Base-by-base conservation (phyloP, 805 yeast genomes). In the Kuraishia hungarica region DNA sequence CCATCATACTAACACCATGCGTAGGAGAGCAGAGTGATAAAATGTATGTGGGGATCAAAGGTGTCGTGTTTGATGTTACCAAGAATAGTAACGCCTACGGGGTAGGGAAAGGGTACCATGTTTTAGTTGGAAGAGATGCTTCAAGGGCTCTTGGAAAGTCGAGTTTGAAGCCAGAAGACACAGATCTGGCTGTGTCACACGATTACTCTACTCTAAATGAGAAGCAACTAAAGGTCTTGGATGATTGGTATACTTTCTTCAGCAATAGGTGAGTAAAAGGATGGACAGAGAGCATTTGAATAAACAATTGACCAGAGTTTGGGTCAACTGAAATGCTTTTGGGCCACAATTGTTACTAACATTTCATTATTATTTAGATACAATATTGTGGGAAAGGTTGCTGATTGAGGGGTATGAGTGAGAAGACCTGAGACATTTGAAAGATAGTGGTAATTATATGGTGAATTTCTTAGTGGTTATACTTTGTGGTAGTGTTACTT, bases 31-130 rank as follows among this genome's bases (percentile, higher is more conserved):
- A 72, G 53, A 58, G 65, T 19, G 71, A 75, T 7, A 69, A 77
- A 56, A 77, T 87, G 59, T 89, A 83, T 67, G 86, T 89, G 20
- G 94, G 83, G 7, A 84, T 89, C 61, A 83, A 84, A 58, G 94
- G 96, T 21, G 76, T 75, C 1, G 81, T 90, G 11, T 90, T 88
- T 66, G 97, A 89, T 63, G 97, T 90, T 10, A 78, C 88, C 0
- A 65, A 72, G 51, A 89, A 89, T 63, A 61, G 67, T 13, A 80
- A 78, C 17, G 84, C 84, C 47, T 89, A 89, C 65, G 97, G 96
- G 0, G 85, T 86, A 2, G 92, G 91, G 0, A 80, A 82, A 57
- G 83, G 85, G 22, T 90, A 89, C 68, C 83, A 82, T 62, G 81
- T 76, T 6, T 75, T 89, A 48, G 88, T 83, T 10, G 97, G 93